Conservation (phyloP, 192 early-diverging fungal species). For the Rhizophagus prolifer region DNA sequence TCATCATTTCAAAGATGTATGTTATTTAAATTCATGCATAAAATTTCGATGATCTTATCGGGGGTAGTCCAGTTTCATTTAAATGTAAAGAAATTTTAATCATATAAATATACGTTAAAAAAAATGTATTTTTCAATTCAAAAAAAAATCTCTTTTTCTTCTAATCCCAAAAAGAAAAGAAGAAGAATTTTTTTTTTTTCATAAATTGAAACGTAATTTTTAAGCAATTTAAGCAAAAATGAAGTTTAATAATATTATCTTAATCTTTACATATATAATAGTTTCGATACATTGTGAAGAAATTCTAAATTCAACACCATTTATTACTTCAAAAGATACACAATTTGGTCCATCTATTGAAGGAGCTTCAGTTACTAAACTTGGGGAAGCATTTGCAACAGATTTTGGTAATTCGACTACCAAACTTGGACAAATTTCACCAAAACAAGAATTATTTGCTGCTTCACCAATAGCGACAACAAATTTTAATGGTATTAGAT, state of each 20-base stretch:
- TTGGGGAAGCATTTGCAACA: constrained; percentile 50
- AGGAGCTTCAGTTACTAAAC: constrained; percentile 50
- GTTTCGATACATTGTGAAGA: not conserved
- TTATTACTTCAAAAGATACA: constrained; percentile 31
- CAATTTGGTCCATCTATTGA: constrained; percentile 53
- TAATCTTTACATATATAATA: not conserved
- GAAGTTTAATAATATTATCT: not conserved
- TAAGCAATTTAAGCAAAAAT: not conserved
- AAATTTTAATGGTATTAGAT: constrained; percentile 52
- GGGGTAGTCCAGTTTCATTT: too few species aligned
- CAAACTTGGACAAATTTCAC: constrained; percentile 25
- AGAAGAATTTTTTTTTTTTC: too few species aligned
- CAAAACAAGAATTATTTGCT: constrained; percentile 32
- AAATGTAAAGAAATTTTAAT: too few species aligned
- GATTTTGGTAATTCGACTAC: constrained; percentile 31
- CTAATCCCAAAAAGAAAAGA: too few species aligned
- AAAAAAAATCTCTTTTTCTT: too few species aligned
- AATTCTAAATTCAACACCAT: constrained; percentile 33
- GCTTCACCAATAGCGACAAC: constrained; percentile 29
- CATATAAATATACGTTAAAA: too few species aligned
- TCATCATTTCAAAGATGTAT: too few species aligned
- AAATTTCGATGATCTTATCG: too few species aligned
- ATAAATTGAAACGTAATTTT: too few species aligned
- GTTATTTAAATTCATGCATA: too few species aligned
- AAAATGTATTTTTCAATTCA: too few species aligned